Evolutionary conservation across 176 grass and related monocot genomes (phyloP).

Genomic region (Aegilops speltoides): DNA sequence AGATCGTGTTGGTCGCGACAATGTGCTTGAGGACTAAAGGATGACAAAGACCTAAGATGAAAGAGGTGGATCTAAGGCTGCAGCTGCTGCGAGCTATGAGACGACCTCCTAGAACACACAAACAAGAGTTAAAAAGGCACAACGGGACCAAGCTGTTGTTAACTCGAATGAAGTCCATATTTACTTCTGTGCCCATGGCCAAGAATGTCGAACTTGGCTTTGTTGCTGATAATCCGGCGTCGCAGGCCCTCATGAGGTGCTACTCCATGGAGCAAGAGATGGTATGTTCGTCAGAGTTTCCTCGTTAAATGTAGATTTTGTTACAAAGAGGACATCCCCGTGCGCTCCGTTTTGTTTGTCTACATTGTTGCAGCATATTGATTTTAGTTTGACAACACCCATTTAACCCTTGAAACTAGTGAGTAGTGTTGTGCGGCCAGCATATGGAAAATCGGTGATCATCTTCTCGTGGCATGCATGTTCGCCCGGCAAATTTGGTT

Average conservation of each 20-base stretch:
- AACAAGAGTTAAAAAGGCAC: neutral
- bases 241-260: neutral
- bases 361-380: neutral
- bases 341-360: neutral
- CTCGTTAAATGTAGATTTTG: slow-evolving; percentile 2
- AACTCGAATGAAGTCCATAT: neutral
- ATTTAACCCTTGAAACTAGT: neutral
- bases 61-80: slow-evolving; percentile 46
- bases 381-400: neutral
- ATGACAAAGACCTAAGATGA: slow-evolving; percentile 40
- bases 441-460: too few relatives aligned
- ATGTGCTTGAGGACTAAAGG: slow-evolving; percentile 41
- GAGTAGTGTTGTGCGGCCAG: neutral
- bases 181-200: neutral
- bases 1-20: slow-evolving; percentile 13
- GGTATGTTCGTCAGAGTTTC: slow-evolving; percentile 9
- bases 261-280: slow-evolving; percentile 30
- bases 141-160: neutral
- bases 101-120: neutral
- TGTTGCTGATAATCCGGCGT: neutral
- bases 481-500: neutral
- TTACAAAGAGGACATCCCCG: neutral
- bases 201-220: slow-evolving; percentile 1
- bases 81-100: slow-evolving; percentile 25
- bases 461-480: neutral